A percentile compares a stretch with the other conserved stretches of the same genome.
Evolutionary conservation across 2,329 filamentous ascomycete genomes (phyloP).

Genomic region (Penicillium verrucosum): DNA sequence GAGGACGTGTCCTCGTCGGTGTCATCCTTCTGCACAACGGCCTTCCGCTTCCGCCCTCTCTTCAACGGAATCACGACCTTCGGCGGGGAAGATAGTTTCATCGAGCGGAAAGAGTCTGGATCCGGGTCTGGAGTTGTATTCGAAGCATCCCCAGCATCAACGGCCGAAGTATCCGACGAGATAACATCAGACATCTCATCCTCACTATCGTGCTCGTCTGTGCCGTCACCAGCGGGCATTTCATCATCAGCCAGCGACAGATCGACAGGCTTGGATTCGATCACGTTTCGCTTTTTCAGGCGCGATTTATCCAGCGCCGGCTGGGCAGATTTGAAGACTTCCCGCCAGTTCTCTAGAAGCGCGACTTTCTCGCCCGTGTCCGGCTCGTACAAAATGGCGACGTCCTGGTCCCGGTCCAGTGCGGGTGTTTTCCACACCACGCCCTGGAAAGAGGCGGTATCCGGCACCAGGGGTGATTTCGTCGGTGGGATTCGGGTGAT

Average conservation of each 20-base stretch:
- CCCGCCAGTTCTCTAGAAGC: slow-evolving; percentile 47
- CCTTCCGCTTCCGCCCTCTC: slow-evolving; percentile 4
- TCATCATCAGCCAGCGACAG: slow-evolving; percentile 6
- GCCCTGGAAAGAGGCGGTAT: slow-evolving; percentile 36
- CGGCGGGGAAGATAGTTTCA: slow-evolving; percentile 14
- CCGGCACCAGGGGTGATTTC: slow-evolving; percentile 15
- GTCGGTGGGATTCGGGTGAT: not conserved
- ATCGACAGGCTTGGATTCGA: not conserved
- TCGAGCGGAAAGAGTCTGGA: not conserved
- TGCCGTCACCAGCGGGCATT: not conserved
- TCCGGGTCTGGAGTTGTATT: slow-evolving; percentile 23
- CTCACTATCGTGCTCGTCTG: slow-evolving; percentile 11
- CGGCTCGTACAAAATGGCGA: slow-evolving; percentile 33
- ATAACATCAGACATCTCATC: slow-evolving; percentile 20
- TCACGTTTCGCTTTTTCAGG: slow-evolving; percentile 13
- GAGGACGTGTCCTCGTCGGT: not conserved
- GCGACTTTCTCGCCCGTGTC: slow-evolving; percentile 44
- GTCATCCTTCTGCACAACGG: slow-evolving; percentile 9
- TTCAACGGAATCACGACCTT: slow-evolving; percentile 8
- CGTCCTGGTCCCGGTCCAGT: slow-evolving; percentile 23
- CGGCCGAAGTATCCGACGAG: slow-evolving; percentile 12
- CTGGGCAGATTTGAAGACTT: slow-evolving; percentile 41
- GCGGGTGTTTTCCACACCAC: slow-evolving; percentile 40
- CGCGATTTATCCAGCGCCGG: slow-evolving; percentile 28
- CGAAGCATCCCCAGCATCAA: slow-evolving; percentile 20